Percentiles rank a stretch among this genome's conserved stretches.
phyloP scores from a whole-genome alignment of 2,329 filamentous ascomycete genomes.

The Aspergillus aculeatus region DNA sequence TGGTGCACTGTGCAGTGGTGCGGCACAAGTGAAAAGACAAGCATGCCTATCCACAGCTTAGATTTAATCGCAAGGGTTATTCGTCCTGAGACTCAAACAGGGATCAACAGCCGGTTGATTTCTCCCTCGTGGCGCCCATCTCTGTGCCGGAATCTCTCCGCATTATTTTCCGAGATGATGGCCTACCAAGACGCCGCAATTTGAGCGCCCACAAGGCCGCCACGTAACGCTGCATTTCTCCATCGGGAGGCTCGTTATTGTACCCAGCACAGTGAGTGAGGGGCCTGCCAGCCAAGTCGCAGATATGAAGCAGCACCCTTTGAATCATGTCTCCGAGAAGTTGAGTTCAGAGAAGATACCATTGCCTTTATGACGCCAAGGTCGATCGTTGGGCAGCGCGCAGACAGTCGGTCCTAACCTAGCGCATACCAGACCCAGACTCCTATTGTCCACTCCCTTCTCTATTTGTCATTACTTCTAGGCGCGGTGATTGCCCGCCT shows the following conservation, averaged over 20 bases:
- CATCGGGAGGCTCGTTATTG: not conserved
- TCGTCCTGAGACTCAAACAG: not conserved
- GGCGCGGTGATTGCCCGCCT: constrained; percentile 8
- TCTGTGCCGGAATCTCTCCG: constrained; percentile 2
- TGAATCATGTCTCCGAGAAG: not conserved
- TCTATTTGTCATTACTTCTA: constrained; percentile 8
- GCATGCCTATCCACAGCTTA: constrained; percentile 2
- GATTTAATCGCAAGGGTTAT: not conserved
- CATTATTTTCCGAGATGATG: not conserved
- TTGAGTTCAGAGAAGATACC: not conserved
- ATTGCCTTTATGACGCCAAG: not conserved
- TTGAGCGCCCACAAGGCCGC: not conserved
- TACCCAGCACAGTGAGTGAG: not conserved
- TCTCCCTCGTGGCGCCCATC: not conserved
- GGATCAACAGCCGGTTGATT: not conserved
- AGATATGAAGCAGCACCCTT: not conserved
- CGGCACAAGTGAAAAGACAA: not conserved
- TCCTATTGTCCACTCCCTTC: not conserved
- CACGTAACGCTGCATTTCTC: constrained; percentile 2
- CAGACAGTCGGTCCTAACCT: not conserved
- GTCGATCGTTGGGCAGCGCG: not conserved
- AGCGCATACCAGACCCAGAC: not conserved
- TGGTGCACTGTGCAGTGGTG: not conserved
- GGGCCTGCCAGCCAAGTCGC: not conserved
- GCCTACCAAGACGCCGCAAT: not conserved